Base-by-base conservation (phyloP, 2,329 filamentous ascomycete species). In the Leptoxyphium fumago region DNA sequence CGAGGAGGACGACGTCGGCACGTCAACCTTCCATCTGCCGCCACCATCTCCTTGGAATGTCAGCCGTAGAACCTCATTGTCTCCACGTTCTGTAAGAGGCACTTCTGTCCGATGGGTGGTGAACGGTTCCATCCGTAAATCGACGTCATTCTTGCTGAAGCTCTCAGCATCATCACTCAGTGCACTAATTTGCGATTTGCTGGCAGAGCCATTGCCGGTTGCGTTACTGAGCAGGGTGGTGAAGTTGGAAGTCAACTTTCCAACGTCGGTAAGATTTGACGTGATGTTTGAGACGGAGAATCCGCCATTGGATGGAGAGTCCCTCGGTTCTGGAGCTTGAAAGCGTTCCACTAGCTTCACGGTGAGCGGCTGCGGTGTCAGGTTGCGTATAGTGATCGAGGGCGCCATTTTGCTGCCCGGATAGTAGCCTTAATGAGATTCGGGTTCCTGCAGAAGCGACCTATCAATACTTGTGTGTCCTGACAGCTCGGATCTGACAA, bases 301-400 rank as follows among this genome's bases (percentile, higher is more conserved):
- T 41, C 48, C 48, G 13, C 45, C 49, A 41, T 49, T 45, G 28
- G 51, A 49, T 36, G 47, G 44, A 18, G 50, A 48, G 43, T 62
- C 56, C 36, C 55, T 51, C 13, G 69, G 61, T 49, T 72, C 66
- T 43, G 64, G 69, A 40, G 67, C 72, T 52, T 78, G 74, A 60
- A 87, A 87, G 52, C 81, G 80, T 66, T 93, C 83, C 46, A 89
- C 69, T 47, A 71, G 62, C 61, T 78, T 80, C 54, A 95, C 73
- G 52, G 80, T 76, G 44, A 94, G 68, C n/a, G 78, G 72, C 41
- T 75, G 79, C 45, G 75, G 70, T 39, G 84, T 89, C 51, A 94
- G 68, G 62, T 95, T 95, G 55, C 88, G 85, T 55, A 95, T 76
- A 4, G 75, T 83, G 52, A 94, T 67, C 15, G 60, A 55, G 6